phyloP scores from a whole-genome alignment of 108 stramenopile species.

The Parmales sp. region DNA sequence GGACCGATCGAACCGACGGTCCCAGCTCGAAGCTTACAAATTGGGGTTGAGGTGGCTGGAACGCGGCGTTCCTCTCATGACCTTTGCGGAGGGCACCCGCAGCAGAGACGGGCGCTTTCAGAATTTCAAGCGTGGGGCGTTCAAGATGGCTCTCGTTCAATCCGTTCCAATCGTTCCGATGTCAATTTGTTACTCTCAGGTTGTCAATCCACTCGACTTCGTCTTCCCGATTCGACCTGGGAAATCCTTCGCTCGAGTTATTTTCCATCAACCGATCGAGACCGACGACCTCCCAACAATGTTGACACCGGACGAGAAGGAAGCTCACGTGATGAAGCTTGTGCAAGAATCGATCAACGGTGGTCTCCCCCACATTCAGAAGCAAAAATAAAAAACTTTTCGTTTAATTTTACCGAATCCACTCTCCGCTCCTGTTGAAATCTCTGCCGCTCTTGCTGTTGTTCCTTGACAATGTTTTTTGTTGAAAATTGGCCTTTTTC shows the following conservation, averaged over 20 bases:
- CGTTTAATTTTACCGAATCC: no score
- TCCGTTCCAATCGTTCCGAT: conserved; percentile 34
- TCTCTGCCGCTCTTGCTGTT: no score
- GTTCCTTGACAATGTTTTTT: no score
- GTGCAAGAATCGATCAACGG: no score
- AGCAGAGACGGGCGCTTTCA: conserved; percentile 36
- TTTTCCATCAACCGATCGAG: conserved; percentile 33
- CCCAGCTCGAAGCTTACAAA: conserved; percentile 38
- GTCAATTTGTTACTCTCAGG: conserved; percentile 25
- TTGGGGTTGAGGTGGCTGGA: conserved; percentile 32
- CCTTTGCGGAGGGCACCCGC: conserved; percentile 48
- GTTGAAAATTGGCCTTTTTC: no score
- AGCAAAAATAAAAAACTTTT: no score
- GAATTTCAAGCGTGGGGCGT: conserved; percentile 51
- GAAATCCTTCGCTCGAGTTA: conserved; percentile 19
- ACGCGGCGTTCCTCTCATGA: conserved; percentile 35
- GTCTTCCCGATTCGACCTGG: conserved; percentile 30
- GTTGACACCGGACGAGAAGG: no score
- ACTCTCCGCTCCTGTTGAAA: no score
- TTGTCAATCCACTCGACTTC: conserved; percentile 12
- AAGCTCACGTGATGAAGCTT: no score
- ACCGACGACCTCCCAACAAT: no score
- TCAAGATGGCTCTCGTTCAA: conserved; percentile 41
- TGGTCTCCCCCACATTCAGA: no score
- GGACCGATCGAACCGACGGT: conserved; percentile 35